A percentile compares a stretch with the other conserved stretches of the same genome.
These are phyloP conservation scores for Phytophthora sojae DNA, from an alignment of 352 stramenopile species.

Conservation along the genomic window DNA sequence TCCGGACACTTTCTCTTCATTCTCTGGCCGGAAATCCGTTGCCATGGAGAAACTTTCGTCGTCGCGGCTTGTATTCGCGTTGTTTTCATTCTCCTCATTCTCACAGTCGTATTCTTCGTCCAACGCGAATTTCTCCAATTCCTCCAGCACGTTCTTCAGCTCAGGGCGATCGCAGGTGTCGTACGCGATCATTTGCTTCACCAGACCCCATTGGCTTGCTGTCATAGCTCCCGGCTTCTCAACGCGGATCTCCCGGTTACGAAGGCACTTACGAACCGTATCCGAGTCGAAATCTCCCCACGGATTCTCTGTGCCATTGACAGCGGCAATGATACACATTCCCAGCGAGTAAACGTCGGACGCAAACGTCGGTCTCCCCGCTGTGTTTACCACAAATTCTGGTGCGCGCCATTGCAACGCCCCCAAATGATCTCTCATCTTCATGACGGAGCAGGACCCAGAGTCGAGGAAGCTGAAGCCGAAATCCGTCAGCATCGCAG, in stretches of 20 bases:
- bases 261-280: neutral
- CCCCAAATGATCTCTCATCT: neutral
- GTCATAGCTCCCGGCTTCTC: neutral
- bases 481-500: slow-evolving; percentile 50
- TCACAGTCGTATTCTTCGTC: neutral
- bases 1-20: neutral
- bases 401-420: neutral
- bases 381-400: neutral
- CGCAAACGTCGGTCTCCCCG: neutral
- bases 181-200: neutral
- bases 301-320: neutral
- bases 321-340: neutral
- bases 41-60: neutral
- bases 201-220: neutral
- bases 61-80: neutral
- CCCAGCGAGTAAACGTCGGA: neutral
- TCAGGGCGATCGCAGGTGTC: neutral
- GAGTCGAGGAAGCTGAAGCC: slow-evolving; percentile 16
- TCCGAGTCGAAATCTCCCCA: neutral
- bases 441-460: slow-evolving; percentile 14
- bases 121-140: neutral
- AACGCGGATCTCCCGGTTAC: neutral
- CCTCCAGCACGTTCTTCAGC: neutral
- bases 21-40: neutral
- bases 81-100: neutral